Evolutionary conservation across 129 eudicot species (phyloP), one percentile per base, ranked within the genome.

Genomic region (Flaveria linearis): DNA sequence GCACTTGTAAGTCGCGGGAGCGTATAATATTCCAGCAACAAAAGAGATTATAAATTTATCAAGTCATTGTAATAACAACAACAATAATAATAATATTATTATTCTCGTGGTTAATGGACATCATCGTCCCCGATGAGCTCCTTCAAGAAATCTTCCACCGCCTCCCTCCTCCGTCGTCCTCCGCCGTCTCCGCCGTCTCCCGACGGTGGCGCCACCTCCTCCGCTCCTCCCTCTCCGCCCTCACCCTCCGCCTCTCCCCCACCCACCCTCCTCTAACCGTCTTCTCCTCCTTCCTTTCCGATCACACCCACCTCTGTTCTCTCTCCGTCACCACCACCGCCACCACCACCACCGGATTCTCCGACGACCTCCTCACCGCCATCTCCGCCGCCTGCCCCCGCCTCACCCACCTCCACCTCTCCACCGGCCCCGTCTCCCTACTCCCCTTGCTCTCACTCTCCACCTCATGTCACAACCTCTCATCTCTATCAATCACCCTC

Each of bases 61-160:
- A 1, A 75, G 25, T 50, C 66, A 30, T 64, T 33, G 3, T 1
- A 20, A 3, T 3, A 30, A 30, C 36, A 30, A 30, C 36, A 30
- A 30, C 5, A 30, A 28, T 2, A 28, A 28, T 28, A 28, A 28
- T 28, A 28, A 28, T 4, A 33, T 0, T 36, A 36, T 5, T 36
- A 28, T 15, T 49, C 30, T 51, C 52, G 9, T 65, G 13, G 33
- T 66, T 5, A 18, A 92, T 92, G 94, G 94, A 92, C 72, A 25
- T 74, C 9, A 72, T 86, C 65, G 86, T 92, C 33, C 88, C 85
- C 77, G 98, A 90, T 46, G 98, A 92, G 74, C 96, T 92, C 71
- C 69, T 92, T 51, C 89, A 88, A 69, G 96, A 90, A 79, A 90
- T 90, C 39, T 88, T 92, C 91, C 87, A 46, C 79, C 98, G 90